These are phyloP conservation scores for Rubia tinctorum DNA, from an alignment of 305 asterid genomes.

Conservation along the genomic window DNA sequence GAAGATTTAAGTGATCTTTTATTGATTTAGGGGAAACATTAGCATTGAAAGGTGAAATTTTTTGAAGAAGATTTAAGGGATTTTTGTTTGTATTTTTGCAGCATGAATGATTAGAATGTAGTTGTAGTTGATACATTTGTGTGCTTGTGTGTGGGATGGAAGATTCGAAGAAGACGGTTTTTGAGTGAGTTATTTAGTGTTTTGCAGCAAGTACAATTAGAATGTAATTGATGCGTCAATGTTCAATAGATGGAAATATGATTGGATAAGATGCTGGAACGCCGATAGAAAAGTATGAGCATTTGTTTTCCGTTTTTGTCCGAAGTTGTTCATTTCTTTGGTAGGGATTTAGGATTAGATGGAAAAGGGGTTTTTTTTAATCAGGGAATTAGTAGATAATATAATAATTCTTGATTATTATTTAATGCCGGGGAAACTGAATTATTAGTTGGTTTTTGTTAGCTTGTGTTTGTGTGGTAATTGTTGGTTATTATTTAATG, in stretches of 20 bases:
- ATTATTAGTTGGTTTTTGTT: neutral
- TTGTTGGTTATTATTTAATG: conserved; percentile 20
- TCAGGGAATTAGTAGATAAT: neutral
- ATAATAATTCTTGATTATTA: neutral
- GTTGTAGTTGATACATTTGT: neutral
- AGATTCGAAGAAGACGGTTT: neutral
- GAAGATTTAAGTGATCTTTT: neutral
- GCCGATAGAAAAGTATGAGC: neutral
- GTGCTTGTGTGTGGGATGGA: neutral
- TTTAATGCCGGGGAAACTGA: neutral
- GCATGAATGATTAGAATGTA: neutral
- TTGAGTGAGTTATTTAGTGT: neutral
- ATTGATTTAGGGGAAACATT: neutral
- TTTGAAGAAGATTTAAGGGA: neutral
- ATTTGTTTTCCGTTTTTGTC: neutral
- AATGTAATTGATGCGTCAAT: neutral
- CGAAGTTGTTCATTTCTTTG: neutral
- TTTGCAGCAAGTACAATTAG: neutral
- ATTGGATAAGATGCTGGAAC: neutral
- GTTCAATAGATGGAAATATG: neutral
- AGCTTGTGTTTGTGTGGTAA: neutral
- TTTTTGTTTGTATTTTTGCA: neutral
- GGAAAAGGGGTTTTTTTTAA: neutral
- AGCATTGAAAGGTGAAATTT: neutral
- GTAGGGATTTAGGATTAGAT: neutral